phyloP scores from a whole-genome alignment of 108 stramenopile species.

The Skeletonema grethae region DNA sequence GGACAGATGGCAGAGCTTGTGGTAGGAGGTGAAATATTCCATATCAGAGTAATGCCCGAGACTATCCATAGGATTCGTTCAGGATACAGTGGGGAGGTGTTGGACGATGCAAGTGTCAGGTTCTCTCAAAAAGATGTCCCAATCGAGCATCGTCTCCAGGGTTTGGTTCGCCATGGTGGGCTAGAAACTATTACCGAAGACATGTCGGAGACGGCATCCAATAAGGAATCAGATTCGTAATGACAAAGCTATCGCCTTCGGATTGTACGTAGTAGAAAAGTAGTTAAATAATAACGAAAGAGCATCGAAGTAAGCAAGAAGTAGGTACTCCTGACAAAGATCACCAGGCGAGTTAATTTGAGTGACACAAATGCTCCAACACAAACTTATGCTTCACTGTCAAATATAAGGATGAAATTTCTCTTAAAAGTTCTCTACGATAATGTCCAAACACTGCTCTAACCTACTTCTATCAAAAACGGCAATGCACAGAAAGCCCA shows the following conservation, averaged over 20 bases:
- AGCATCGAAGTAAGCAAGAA: not conserved
- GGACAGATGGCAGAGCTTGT: constrained; percentile 60
- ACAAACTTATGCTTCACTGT: too few species aligned
- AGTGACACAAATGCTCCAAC: not conserved
- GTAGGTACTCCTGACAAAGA: too few species aligned
- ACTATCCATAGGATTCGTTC: constrained; percentile 56
- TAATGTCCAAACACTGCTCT: not conserved
- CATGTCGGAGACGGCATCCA: constrained; percentile 28
- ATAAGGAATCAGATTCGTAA: not conserved
- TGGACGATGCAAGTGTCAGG: constrained; percentile 52
- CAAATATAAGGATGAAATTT: too few species aligned
- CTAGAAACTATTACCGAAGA: constrained; percentile 35
- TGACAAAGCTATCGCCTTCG: not conserved
- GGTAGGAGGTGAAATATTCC: constrained; percentile 65
- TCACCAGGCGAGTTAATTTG: not conserved
- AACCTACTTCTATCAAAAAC: not conserved
- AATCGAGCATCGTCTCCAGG: constrained; percentile 54
- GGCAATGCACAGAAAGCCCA: not conserved
- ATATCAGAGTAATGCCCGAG: constrained; percentile 56
- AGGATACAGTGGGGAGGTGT: constrained; percentile 58
- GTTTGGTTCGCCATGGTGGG: constrained; percentile 59
- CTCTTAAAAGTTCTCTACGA: too few species aligned
- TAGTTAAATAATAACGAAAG: not conserved
- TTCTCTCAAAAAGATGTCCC: constrained; percentile 59
- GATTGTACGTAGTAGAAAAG: not conserved